Percentiles rank a stretch among this genome's conserved stretches.
Conservation (phyloP, 2,329 filamentous ascomycete genomes). For the Coleophoma crateriformis region DNA sequence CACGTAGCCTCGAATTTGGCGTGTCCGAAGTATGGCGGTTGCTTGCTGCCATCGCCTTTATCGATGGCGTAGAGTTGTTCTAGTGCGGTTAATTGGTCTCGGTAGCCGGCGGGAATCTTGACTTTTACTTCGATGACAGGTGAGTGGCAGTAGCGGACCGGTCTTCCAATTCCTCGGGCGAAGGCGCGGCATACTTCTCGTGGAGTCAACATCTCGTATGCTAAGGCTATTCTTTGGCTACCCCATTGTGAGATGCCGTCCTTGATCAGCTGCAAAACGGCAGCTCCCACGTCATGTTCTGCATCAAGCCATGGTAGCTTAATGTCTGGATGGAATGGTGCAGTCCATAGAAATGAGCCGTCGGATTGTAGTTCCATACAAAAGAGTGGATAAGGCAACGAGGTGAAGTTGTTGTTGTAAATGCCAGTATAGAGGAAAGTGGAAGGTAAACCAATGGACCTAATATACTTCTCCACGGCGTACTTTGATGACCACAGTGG, state of each 20-base stretch:
- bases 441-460: slow-evolving; percentile 53
- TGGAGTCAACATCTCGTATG: slow-evolving; percentile 85
- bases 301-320: slow-evolving; percentile 93
- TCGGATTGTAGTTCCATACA: slow-evolving; percentile 86
- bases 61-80: slow-evolving; percentile 49
- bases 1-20: slow-evolving; percentile 53
- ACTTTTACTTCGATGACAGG: slow-evolving; percentile 80
- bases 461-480: slow-evolving; percentile 85
- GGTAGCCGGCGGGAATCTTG: slow-evolving; percentile 81
- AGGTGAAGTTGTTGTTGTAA: slow-evolving; percentile 99
- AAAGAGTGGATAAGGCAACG: slow-evolving; percentile 85
- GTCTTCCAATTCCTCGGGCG: slow-evolving; percentile 68
- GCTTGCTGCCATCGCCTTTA: slow-evolving; percentile 35
- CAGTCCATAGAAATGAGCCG: slow-evolving; percentile 86
- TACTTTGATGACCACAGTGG: slow-evolving; percentile 93
- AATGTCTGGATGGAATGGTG: slow-evolving; percentile 85
- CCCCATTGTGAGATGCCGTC: slow-evolving; percentile 85
- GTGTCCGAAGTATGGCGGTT: slow-evolving; percentile 61
- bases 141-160: slow-evolving; percentile 66
- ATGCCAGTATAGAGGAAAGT: slow-evolving; percentile 97
- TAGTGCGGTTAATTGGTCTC: slow-evolving; percentile 72
- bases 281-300: slow-evolving; percentile 91
- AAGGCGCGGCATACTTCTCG: slow-evolving; percentile 78
- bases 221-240: slow-evolving; percentile 72
- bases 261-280: slow-evolving; percentile 90